These are phyloP conservation scores for Avena eriantha DNA, from an alignment of 176 grass and related monocot species.

Conservation along the genomic window DNA sequence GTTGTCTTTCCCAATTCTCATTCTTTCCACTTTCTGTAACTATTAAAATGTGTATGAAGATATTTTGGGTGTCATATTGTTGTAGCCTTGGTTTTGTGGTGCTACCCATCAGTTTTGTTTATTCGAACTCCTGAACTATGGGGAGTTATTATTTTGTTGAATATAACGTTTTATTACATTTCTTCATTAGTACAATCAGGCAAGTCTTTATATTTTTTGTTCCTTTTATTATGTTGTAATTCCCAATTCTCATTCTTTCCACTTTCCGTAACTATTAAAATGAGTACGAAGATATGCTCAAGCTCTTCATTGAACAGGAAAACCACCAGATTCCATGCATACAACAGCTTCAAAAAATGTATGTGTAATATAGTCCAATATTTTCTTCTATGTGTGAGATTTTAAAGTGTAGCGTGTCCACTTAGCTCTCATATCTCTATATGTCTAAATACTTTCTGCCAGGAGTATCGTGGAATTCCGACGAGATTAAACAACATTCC, in stretches of 20 bases:
- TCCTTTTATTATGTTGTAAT: background rate
- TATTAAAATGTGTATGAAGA: constrained; percentile 10
- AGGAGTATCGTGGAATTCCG: constrained; percentile 92
- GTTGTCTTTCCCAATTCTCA: constrained; percentile 12
- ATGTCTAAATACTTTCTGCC: constrained; percentile 27
- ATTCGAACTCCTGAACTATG: background rate
- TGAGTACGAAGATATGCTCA: constrained; percentile 31
- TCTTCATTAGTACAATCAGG: constrained; percentile 3
- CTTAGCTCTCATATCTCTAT: constrained; percentile 33
- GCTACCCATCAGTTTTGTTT: background rate
- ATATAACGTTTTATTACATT: background rate
- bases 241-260: constrained; percentile 22
- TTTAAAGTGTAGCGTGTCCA: background rate
- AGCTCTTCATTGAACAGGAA: constrained; percentile 60
- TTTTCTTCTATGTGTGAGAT: constrained; percentile 34
- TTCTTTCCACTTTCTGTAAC: constrained; percentile 17
- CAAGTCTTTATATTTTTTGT: constrained; percentile 29
- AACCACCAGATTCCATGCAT: constrained; percentile 53
- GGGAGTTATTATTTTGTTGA: background rate
- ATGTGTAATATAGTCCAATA: constrained; percentile 35
- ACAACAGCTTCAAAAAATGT: constrained; percentile 62
- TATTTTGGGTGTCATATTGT: constrained; percentile 11
- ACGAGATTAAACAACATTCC: constrained; percentile 97
- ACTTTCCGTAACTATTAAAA: constrained; percentile 10
- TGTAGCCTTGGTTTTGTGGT: constrained; percentile 3